Base-by-base conservation (phyloP, 768 basidiomycete species). In the Leucosporidium creatinivorum region DNA sequence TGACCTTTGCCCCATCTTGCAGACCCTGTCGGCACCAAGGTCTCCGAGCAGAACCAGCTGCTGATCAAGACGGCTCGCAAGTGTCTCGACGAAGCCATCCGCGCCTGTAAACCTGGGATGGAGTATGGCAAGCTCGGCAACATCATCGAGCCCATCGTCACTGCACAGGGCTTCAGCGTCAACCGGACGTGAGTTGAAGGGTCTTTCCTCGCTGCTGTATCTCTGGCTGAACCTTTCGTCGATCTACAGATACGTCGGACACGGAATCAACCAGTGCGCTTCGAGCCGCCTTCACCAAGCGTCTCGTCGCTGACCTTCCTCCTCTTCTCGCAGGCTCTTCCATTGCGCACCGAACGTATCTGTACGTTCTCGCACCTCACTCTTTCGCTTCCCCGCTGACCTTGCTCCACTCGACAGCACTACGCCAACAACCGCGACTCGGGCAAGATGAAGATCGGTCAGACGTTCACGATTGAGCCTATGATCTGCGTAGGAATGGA, bases 41-140 rank as follows among this genome's bases (percentile, higher is more conserved):
- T 77, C 57, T 73, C 92, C 76, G 88, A 89, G 30, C 89, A 92
- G 51, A 87, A 90, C 23, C 81, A 83, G 74, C 88, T 87, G 70
- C 82, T 99, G 58, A 89, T 99, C 69, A 84, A 82, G 44, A 88
- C 89, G 21, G 84, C 93, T 13, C 87, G 92, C 59, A 83, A 89
- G 76, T 87, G 86, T 68, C 81, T 94, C 59, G 91, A 96, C 75
- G 91, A 86, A 65, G 85, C 94, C 19, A 99, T 99, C 76, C 87
- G 86, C 62, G 79, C 89, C 13, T 97, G 93, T 82, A 96, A 92
- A 79, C 96, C 96, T 7, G 96, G 94, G 12, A 85, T 87, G 48
- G 81, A 93, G 63, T 89, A 91, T 80, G 86, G 90, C 64, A 91
- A 94, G 78, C 79, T 94, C 62, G 92, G 92, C 59, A 90, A 88